Base-by-base conservation (phyloP, 108 stramenopile genomes). In the Bacterosira constricta region DNA sequence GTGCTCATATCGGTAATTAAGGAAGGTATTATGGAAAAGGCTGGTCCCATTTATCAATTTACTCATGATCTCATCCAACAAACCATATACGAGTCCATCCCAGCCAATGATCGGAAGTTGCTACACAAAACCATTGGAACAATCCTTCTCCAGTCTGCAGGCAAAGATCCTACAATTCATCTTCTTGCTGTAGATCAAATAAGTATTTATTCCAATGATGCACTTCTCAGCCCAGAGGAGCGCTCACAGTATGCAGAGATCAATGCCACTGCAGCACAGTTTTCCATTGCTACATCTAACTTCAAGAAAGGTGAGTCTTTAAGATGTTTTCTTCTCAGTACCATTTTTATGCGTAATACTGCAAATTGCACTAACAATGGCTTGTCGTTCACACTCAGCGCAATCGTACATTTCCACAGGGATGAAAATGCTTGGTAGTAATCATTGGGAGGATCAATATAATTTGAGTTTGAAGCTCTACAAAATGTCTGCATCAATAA, bases 21-120 rank as follows among this genome's bases (percentile, higher is more conserved):
- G 15, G 35, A 58, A 15, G 56, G 56, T 21, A 17, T 58, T 11
- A 58, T 58, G 56, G 56, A 58, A 38, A 58, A 58, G 56, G 56
- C 36, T 35, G 56, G 56, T n/a, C 35, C 35, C 6, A 29, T 38
- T 6, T 58, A 58, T 38, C 21, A n/a, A 27, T 58, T 58, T 38
- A n/a, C 56, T 6, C 56, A 58, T 38, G 56, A 58, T 21, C 15
- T 10, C 5, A 6, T 58, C 17, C 10, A 29, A 29, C 10, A 27
- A 17, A 23, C 56, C 15, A 17, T 38, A 21, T 58, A 58, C 21
- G 26, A 58, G n/a, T 17, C n/a, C 12, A 58, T 58, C 5, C 56
- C 56, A 15, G 6, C 12, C 6, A 21, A 29, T 20, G 13, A 12
- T 9, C 56, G 56, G 15, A 35, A 38, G 6, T 35, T 6, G 9